A percentile compares a stretch with the other conserved stretches of the same genome.
Conservation (phyloP, 805 yeast species). For the Allodekkera sacchari region DNA sequence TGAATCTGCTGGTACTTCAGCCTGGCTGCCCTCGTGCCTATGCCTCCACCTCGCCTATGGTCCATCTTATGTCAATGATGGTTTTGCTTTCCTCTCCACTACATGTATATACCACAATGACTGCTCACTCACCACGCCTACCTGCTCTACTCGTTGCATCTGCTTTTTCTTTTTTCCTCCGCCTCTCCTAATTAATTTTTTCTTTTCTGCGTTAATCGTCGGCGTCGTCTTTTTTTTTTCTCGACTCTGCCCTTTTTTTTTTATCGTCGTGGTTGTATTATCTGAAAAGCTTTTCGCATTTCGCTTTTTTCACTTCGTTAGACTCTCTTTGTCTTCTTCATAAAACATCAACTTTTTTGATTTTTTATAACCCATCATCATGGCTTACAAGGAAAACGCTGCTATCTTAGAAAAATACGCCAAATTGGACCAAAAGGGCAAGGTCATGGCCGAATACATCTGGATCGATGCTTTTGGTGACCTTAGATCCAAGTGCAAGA, state of each 20-base stretch:
- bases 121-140: too few species aligned
- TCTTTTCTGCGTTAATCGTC: neutral
- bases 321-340: neutral
- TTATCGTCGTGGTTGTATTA: too few species aligned
- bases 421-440: conserved; percentile 77
- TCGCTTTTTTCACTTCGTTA: neutral
- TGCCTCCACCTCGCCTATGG: too few species aligned
- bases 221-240: neutral
- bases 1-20: too few species aligned
- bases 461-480: conserved; percentile 95
- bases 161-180: too few species aligned
- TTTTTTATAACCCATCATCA: neutral
- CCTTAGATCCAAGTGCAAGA: conserved; percentile 90
- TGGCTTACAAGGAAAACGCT: conserved; percentile 45
- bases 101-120: too few species aligned
- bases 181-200: too few species aligned
- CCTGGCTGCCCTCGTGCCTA: too few species aligned
- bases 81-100: too few species aligned
- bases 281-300: too few species aligned
- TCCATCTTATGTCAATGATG: too few species aligned
- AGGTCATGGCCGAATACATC: conserved; percentile 89
- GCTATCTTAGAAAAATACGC: conserved; percentile 76
- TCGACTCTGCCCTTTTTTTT: neutral
- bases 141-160: too few species aligned
- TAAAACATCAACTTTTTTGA: neutral